Percentiles rank a stretch among this genome's conserved stretches.
Conservation (phyloP, 2,329 filamentous ascomycete species). For the Sclerotinia spermophila region DNA sequence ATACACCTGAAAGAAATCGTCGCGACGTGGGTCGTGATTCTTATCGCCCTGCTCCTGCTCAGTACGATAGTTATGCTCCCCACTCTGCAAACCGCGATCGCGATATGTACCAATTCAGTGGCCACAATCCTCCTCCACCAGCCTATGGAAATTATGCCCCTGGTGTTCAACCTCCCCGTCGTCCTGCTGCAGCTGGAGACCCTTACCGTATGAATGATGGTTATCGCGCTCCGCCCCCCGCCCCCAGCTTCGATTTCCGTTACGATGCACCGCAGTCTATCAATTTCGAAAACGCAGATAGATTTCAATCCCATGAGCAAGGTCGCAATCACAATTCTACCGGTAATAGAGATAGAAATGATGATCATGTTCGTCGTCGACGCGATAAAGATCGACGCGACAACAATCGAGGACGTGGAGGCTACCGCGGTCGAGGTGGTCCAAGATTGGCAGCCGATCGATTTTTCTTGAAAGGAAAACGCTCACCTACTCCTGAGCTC, state of each 20-base stretch:
- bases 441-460: slow-evolving; percentile 36
- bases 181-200: slow-evolving; percentile 8
- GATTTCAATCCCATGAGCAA: slow-evolving; percentile 28
- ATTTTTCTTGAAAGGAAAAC: slow-evolving; percentile 37
- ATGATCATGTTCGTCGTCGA: slow-evolving; percentile 11
- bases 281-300: slow-evolving; percentile 28
- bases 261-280: slow-evolving; percentile 34
- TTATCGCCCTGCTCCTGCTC: slow-evolving; percentile 22
- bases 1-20: neutral
- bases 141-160: slow-evolving; percentile 18
- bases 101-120: slow-evolving; percentile 31
- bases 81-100: slow-evolving; percentile 16
- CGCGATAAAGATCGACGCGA: slow-evolving; percentile 2
- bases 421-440: slow-evolving; percentile 31
- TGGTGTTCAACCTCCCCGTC: slow-evolving; percentile 24
- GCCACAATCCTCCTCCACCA: slow-evolving; percentile 18
- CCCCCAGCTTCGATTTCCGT: slow-evolving; percentile 34
- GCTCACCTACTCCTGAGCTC: slow-evolving; percentile 38
- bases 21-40: slow-evolving; percentile 23
- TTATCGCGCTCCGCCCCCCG: slow-evolving; percentile 19
- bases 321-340: slow-evolving; percentile 24
- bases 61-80: slow-evolving; percentile 15
- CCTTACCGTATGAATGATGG: slow-evolving; percentile 16
- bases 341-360: slow-evolving; percentile 6
- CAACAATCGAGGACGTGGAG: slow-evolving; percentile 25